These are phyloP conservation scores for Naganishia randhawae DNA, from an alignment of 768 basidiomycete genomes.

Conservation along the genomic window DNA sequence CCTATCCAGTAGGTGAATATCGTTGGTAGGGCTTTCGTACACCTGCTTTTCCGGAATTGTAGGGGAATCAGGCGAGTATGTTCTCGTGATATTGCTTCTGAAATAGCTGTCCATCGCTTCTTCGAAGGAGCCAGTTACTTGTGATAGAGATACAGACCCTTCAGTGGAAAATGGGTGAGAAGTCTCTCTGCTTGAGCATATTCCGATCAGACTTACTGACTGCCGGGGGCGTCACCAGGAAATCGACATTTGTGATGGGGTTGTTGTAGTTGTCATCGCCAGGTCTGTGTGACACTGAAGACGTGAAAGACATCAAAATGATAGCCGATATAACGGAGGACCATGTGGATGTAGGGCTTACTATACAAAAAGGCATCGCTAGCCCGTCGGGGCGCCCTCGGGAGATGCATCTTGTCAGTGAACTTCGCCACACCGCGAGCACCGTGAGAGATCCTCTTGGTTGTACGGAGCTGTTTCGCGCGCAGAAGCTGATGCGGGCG, in stretches of 20 bases:
- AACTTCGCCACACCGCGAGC: background rate
- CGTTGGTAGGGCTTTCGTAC: background rate
- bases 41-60: background rate
- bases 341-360: background rate
- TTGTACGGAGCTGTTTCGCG: too few relatives aligned
- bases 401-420: background rate
- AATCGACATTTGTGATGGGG: slow-evolving; percentile 12
- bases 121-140: background rate
- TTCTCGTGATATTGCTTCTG: background rate
- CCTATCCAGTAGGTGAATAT: background rate
- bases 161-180: background rate
- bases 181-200: background rate
- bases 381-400: background rate
- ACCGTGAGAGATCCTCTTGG: background rate
- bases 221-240: slow-evolving; percentile 2
- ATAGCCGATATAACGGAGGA: background rate
- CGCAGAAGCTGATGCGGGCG: too few relatives aligned
- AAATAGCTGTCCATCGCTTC: background rate
- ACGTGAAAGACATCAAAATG: background rate
- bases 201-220: background rate
- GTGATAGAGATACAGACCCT: background rate
- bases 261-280: slow-evolving; percentile 17
- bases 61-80: background rate
- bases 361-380: background rate
- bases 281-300: background rate